Percentiles rank a stretch among this genome's conserved stretches.
Evolutionary conservation across 75 land plant genomes (phyloP).

Genomic region (Ceratopteris richardii): DNA sequence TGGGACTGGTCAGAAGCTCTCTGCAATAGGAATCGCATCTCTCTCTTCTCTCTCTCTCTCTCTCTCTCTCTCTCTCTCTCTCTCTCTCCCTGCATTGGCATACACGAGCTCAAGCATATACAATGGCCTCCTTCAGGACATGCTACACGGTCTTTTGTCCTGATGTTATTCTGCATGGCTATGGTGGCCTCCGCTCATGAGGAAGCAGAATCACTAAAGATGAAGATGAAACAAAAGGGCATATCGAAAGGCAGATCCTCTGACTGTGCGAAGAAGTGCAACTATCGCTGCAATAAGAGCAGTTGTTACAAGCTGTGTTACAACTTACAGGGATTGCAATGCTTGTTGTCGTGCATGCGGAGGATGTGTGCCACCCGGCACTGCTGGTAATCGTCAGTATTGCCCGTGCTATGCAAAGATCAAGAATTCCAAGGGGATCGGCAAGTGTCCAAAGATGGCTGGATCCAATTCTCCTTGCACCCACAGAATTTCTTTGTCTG

Average conservation of each 20-base stretch:
- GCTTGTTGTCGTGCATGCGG: conserved; percentile 35
- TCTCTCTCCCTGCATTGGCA: too few species aligned
- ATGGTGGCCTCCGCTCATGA: neutral
- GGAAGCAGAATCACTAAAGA: neutral
- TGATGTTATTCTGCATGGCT: too few species aligned
- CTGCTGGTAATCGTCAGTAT: conserved; percentile 26
- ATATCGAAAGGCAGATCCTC: neutral
- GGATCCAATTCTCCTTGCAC: too few species aligned
- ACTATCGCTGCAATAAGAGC: conserved; percentile 17
- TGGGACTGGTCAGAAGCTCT: too few species aligned
- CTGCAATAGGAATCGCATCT: too few species aligned
- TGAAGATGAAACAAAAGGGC: too few species aligned
- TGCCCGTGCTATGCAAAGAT: conserved; percentile 43
- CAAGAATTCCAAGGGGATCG: conserved; percentile 24
- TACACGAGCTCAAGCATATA: too few species aligned
- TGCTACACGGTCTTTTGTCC: too few species aligned
- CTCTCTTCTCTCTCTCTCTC: too few species aligned
- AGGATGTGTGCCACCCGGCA: conserved; percentile 41
- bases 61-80: too few species aligned
- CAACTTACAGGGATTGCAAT: conserved; percentile 20
- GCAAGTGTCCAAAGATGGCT: conserved; percentile 43
- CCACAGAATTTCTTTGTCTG: too few species aligned
- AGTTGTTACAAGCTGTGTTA: conserved; percentile 11
- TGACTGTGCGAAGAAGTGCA: conserved; percentile 24
- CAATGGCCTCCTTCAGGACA: too few species aligned